Base-by-base conservation (phyloP, 345 rosid species). In the Populus nigra region DNA sequence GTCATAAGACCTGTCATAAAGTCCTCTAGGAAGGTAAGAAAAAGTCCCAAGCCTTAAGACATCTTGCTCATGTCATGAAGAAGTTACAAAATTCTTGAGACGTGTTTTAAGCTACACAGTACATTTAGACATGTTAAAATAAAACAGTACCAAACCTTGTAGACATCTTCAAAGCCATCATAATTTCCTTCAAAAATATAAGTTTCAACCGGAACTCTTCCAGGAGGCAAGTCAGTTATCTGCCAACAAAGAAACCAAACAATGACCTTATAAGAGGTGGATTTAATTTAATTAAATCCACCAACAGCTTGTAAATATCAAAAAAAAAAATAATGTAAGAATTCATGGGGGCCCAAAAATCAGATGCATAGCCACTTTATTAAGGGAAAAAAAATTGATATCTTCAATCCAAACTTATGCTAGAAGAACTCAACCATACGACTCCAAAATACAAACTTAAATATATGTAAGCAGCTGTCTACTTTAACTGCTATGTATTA, bases 171-270 rank as follows among this genome's bases (percentile, higher is more conserved):
- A 81, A 88, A 85, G 76, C 94, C 96, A 67, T 76, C 74, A 49
- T 77, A 86, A 80, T 82, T 88, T 77, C 91, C 97, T 80, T 90
- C 94, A 53, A 92, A 75, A 29, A 86, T 85, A 74, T 82, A 79
- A 16, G 98, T 96, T 83, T 93, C 92, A 80, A 93, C 92, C 9
- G 98, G 98, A 78, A 85, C 83, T 84, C 99, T 91, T 83, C 99
- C 99, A 25, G 96, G 91, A 80, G 98, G 99, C 83, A 96, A 83
- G 85, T 86, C 94, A 77, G 93, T 96, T 77, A 96, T 95, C 99
- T 93, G 91, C 72, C 76, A 85, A 75, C 41, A 23, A 22, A 15
- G 73, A 78, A 80, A 33, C 61, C 43, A 47, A 62, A 73, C 18
- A 74, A n/a, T 3, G 16, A 43, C 49, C 50, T 47, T 5, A 9